Percentiles rank a stretch among this genome's conserved stretches.
Evolutionary conservation across 768 basidiomycete species (phyloP).

Genomic region (Sarcodon sp.): DNA sequence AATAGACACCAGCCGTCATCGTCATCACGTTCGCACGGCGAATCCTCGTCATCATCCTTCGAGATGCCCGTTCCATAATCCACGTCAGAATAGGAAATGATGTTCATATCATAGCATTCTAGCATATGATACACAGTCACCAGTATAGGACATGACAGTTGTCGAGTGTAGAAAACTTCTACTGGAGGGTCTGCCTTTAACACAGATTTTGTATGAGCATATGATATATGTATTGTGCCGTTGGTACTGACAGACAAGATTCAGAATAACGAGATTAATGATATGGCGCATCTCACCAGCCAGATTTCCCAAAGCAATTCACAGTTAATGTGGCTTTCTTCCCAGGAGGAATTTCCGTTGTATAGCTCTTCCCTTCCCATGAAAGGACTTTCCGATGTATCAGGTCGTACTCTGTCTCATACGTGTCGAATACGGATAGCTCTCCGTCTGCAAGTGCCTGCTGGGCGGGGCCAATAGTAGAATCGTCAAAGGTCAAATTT

Average conservation of each 20-base stretch:
- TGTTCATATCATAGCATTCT: slow-evolving; percentile 74
- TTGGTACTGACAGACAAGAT: slow-evolving; percentile 37
- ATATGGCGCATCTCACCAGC: slow-evolving; percentile 50
- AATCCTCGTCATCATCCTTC: background rate
- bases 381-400: slow-evolving; percentile 69
- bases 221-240: slow-evolving; percentile 75
- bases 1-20: slow-evolving; percentile 75
- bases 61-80: slow-evolving; percentile 3
- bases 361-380: slow-evolving; percentile 38
- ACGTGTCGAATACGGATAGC: slow-evolving; percentile 71
- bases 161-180: slow-evolving; percentile 72
- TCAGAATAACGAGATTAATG: slow-evolving; percentile 7
- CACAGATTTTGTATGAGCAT: slow-evolving; percentile 42
- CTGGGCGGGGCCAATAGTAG: slow-evolving; percentile 67
- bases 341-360: slow-evolving; percentile 53
- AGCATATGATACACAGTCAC: slow-evolving; percentile 96
- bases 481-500: slow-evolving; percentile 82
- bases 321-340: slow-evolving; percentile 58
- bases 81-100: slow-evolving; percentile 47
- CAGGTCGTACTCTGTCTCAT: slow-evolving; percentile 82
- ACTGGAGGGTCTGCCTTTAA: slow-evolving; percentile 16
- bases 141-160: slow-evolving; percentile 76
- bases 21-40: slow-evolving; percentile 26
- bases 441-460: slow-evolving; percentile 70
- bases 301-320: slow-evolving; percentile 78